Evolutionary conservation across 2,329 filamentous ascomycete species (phyloP).

Genomic region (Blastomyces parvus): DNA sequence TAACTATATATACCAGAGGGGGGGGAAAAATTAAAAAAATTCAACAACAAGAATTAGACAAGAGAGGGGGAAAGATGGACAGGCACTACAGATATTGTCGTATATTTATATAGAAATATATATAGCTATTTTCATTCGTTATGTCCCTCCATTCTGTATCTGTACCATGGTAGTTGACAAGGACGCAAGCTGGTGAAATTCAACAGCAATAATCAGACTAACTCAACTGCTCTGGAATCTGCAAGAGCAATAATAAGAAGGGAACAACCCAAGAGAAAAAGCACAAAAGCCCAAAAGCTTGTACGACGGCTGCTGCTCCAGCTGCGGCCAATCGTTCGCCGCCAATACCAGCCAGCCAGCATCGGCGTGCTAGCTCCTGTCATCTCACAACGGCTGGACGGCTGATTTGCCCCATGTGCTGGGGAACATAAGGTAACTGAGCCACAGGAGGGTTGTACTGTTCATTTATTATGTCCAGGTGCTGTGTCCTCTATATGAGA

Average conservation of each 20-base stretch:
- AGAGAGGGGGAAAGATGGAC: too few species aligned
- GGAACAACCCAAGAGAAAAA: background rate
- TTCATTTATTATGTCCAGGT: too few species aligned
- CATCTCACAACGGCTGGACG: background rate
- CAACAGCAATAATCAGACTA: background rate
- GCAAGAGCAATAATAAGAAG: too few species aligned
- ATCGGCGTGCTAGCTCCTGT: background rate
- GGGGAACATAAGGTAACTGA: too few species aligned
- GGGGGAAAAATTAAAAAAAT: background rate
- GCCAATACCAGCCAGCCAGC: background rate
- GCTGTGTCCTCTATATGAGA: too few species aligned
- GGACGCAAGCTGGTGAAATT: background rate
- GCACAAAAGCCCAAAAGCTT: background rate
- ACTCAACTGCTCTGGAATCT: too few species aligned
- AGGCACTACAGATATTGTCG: background rate
- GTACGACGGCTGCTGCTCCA: background rate
- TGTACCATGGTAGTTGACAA: too few species aligned
- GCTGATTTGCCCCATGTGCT: background rate
- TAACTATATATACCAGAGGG: too few species aligned
- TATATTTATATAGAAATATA: background rate
- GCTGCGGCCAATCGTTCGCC: background rate
- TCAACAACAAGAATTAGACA: background rate
- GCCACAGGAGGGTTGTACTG: too few species aligned
- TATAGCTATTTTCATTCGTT: background rate
- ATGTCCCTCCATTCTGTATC: too few species aligned